A percentile compares a stretch with the other conserved stretches of the same genome.
Evolutionary conservation across 116 monocot species (phyloP).

Genomic region (Dioscorea cayenensis): DNA sequence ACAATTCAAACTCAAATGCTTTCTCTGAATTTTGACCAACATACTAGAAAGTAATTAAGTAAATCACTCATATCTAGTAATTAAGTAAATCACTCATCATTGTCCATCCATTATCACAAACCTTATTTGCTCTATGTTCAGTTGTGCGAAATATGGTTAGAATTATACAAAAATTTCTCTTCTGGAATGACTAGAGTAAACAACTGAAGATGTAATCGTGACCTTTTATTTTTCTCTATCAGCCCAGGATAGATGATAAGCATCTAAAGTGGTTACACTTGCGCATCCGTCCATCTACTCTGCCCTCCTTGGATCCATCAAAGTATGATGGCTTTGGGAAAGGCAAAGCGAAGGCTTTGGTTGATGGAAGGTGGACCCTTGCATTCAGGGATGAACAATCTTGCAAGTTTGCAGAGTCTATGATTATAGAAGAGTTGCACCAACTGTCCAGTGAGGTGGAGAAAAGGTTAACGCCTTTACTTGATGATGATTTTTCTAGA

Average conservation of each 20-base stretch:
- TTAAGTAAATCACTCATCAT: too few species aligned
- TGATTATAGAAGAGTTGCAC: conserved; percentile 62
- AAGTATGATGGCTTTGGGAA: conserved; percentile 22
- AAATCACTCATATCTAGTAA: too few species aligned
- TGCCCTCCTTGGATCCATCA: conserved; percentile 43
- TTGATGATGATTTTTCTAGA: conserved; percentile 20
- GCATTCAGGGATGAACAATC: conserved; percentile 74
- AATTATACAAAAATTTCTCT: too few species aligned
- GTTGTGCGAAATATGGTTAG: too few species aligned
- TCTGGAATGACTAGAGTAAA: too few species aligned
- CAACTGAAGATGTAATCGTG: too few species aligned
- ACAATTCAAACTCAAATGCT: too few species aligned
- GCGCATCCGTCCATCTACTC: conserved; percentile 73
- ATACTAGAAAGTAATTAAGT: too few species aligned
- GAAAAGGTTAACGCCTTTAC: conserved; percentile 37
- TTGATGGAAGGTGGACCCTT: conserved; percentile 93
- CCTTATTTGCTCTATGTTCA: too few species aligned
- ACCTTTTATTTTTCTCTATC: conserved; percentile 9
- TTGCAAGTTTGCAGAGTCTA: conserved; percentile 66
- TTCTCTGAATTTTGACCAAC: too few species aligned
- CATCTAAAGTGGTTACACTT: conserved; percentile 88
- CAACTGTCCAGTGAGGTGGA: conserved; percentile 41
- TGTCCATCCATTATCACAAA: too few species aligned
- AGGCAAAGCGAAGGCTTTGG: conserved; percentile 51
- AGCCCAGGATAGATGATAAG: conserved; percentile 82